These are phyloP conservation scores for Helicocarpus griseus DNA, from an alignment of 2,329 filamentous ascomycete species.

Conservation along the genomic window DNA sequence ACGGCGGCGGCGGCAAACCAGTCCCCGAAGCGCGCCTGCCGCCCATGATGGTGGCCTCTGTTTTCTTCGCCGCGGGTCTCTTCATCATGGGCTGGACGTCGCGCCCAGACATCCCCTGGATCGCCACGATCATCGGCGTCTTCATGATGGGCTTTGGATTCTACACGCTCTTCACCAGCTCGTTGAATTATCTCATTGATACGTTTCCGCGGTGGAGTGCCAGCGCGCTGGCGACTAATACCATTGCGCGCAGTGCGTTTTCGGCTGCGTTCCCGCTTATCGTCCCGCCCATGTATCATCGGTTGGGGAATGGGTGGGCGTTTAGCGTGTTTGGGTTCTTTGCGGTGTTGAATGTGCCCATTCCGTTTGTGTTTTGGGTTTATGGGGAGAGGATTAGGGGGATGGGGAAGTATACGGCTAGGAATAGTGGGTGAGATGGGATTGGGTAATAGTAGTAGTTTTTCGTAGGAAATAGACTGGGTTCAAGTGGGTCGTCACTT, in stretches of 20 bases:
- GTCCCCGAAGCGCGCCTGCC: constrained; percentile 53
- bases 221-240: constrained; percentile 40
- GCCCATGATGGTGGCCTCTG: constrained; percentile 55
- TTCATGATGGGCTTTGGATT: constrained; percentile 62
- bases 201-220: constrained; percentile 38
- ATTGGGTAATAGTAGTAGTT: too few relatives aligned
- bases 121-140: constrained; percentile 46
- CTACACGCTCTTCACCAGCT: constrained; percentile 71
- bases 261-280: constrained; percentile 29
- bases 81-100: constrained; percentile 56
- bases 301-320: constrained; percentile 55
- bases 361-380: constrained; percentile 41
- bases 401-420: too few relatives aligned
- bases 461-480: too few relatives aligned
- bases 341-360: constrained; percentile 37
- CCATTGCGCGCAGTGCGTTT: constrained; percentile 35
- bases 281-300: constrained; percentile 40
- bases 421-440: too few relatives aligned
- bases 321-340: constrained; percentile 52
- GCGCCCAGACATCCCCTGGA: constrained; percentile 40
- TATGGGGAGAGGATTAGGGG: constrained; percentile 49
- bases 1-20: constrained; percentile 20
- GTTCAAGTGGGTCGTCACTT: too few relatives aligned
- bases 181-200: constrained; percentile 73
- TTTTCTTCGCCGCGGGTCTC: constrained; percentile 48